phyloP scores from a whole-genome alignment of 139 green algal species.

The Chlorella vulgaris region DNA sequence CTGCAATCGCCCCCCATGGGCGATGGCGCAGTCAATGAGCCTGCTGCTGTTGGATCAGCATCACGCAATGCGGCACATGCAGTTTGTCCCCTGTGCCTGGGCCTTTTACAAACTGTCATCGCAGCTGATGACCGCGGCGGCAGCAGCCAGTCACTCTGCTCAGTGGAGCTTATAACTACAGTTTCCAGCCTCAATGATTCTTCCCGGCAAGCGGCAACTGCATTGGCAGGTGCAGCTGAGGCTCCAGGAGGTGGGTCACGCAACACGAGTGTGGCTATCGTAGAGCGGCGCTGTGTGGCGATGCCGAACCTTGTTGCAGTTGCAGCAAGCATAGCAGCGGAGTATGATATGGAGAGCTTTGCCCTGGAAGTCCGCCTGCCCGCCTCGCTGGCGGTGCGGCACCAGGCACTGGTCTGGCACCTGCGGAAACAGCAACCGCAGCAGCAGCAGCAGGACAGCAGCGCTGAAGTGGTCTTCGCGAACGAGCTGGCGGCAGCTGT shows the following conservation, averaged over 20 bases:
- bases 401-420: constrained; percentile 24
- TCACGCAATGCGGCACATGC: no score
- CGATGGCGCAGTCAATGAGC: no score
- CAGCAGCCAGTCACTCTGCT: neutral
- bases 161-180: neutral
- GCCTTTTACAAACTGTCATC: constrained; percentile 2
- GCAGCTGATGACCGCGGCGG: neutral
- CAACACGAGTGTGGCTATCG: neutral
- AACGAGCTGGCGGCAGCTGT: neutral
- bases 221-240: neutral
- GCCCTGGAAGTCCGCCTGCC: constrained; percentile 25
- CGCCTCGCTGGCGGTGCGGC: constrained; percentile 25
- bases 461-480: neutral
- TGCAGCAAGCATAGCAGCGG: neutral
- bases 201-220: neutral
- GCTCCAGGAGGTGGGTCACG: no score
- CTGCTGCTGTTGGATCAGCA: neutral
- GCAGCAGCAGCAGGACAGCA: neutral
- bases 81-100: constrained; percentile 33
- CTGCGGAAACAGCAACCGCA: neutral
- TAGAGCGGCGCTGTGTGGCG: neutral
- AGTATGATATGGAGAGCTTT: constrained; percentile 17
- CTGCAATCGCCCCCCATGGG: no score
- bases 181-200: neutral
- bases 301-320: neutral